Evolutionary conservation across 257 asterid species (phyloP), one percentile per base, ranked within the genome.

Genomic region (Plectranthus barbatus): DNA sequence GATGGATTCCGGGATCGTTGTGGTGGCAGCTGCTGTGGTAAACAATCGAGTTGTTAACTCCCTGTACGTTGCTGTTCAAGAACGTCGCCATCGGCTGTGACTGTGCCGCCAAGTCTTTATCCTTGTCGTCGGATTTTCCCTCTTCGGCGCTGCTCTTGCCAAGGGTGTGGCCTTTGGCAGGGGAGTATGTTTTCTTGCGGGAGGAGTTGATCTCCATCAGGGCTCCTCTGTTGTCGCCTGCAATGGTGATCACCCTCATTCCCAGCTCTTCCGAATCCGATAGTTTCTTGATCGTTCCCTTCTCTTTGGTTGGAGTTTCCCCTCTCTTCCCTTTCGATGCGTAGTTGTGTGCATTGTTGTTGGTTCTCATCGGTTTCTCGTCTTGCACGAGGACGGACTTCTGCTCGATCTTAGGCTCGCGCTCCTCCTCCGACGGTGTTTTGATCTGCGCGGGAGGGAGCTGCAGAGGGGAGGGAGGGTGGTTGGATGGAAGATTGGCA

Each of bases 211-310:
- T 56, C 9, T 82, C 82, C 95, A 86, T 79, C 1, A 82, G 50
- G 0, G 92, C 86, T 13, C 95, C 95, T 69, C 74, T 80, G 80
- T 87, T 87, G 8, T 87, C 88, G 0, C 92, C 93, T 19, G 83
- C 74, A 12, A 84, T 80, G n/a, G 86, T 75, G 68, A 87, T 76
- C 1, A 84, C 21, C 26, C 82, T 70, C 75, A 54, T 68, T 12
- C 85, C 90, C 0, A 7, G 18, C 17, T 68, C 83, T 23, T 75
- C 78, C 1, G 74, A 62, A 24, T 68, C 75, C 1, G 75, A 62
- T 3, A 0, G 13, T 18, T 67, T 75, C 72, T 77, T 72, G 9
- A 51, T 56, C 15, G 68, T n/a, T 34, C 39, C 56, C 45, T 60
- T 71, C 9, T 64, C 81, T 29, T 76, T 74, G 58, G 6, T 47